A percentile compares a stretch with the other conserved stretches of the same genome.
These are phyloP conservation scores for Neurospora hispaniola DNA, from an alignment of 495 filamentous ascomycete genomes.

Conservation along the genomic window DNA sequence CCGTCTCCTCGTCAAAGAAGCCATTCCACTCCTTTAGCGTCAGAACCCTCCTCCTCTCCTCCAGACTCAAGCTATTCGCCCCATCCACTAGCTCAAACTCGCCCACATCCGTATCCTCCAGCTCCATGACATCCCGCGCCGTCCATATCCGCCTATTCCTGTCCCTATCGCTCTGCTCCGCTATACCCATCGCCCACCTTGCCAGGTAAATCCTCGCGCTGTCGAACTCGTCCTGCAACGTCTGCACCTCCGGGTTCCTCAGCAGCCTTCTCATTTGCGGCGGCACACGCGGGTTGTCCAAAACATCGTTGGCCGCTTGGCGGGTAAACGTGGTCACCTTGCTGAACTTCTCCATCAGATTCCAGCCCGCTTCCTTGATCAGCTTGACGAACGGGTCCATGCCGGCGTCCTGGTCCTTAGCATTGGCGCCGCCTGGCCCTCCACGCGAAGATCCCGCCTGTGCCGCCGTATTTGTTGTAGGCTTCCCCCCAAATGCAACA, in stretches of 20 bases:
- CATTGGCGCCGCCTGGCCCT: not conserved
- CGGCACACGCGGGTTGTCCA: constrained; percentile 79
- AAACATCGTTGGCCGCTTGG: constrained; percentile 80
- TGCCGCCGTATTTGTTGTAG: constrained; percentile 16
- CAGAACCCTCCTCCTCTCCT: constrained; percentile 65
- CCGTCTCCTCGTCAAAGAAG: constrained; percentile 68
- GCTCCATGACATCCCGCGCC: constrained; percentile 80
- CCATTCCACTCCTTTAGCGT: constrained; percentile 76
- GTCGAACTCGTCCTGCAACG: constrained; percentile 91
- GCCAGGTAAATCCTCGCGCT: constrained; percentile 89
- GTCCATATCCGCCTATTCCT: constrained; percentile 81
- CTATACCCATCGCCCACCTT: constrained; percentile 96
- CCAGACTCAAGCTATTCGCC: constrained; percentile 58
- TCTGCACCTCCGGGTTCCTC: constrained; percentile 90
- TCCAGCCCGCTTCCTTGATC: constrained; percentile 93
- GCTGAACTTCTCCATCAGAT: constrained; percentile 85
- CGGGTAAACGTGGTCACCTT: constrained; percentile 94
- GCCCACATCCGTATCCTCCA: constrained; percentile 87
- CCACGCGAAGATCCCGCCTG: constrained; percentile 1
- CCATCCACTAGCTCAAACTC: constrained; percentile 91
- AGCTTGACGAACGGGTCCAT: constrained; percentile 96
- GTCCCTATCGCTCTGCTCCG: constrained; percentile 88
- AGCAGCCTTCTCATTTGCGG: constrained; percentile 77
- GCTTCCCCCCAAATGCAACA: constrained; percentile 61
- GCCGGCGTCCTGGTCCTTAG: constrained; percentile 46